Evolutionary conservation across 2,329 filamentous ascomycete species (phyloP).

Genomic region (Emericellopsis cladophorae): DNA sequence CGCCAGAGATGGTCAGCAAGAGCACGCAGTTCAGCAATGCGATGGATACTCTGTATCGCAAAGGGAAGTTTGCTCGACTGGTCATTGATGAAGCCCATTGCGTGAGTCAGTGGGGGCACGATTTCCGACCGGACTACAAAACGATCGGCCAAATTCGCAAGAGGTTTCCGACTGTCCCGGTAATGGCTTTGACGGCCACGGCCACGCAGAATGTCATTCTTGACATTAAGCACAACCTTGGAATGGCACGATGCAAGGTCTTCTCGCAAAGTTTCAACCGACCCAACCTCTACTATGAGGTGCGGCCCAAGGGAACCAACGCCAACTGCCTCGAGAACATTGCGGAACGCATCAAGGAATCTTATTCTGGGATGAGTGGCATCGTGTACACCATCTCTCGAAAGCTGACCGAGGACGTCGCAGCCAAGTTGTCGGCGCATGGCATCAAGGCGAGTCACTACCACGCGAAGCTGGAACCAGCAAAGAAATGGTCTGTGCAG

Average conservation of each 20-base stretch:
- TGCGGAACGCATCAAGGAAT: conserved; percentile 54
- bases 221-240: conserved; percentile 85
- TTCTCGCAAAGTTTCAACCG: conserved; percentile 94
- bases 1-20: conserved; percentile 90
- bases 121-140: conserved; percentile 95
- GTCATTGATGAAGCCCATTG: conserved; percentile 99
- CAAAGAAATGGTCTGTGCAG: conserved; percentile 61
- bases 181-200: conserved; percentile 93
- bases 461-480: conserved; percentile 63
- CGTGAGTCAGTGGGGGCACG: conserved; percentile 97
- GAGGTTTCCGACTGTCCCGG: conserved; percentile 65
- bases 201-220: conserved; percentile 86
- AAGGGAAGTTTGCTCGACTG: conserved; percentile 67
- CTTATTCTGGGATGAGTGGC: conserved; percentile 62
- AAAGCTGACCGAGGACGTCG: conserved; percentile 70
- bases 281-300: conserved; percentile 86
- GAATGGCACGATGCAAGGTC: conserved; percentile 63
- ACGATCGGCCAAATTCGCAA: conserved; percentile 61
- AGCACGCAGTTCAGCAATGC: conserved; percentile 55
- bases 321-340: conserved; percentile 31
- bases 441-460: conserved; percentile 71
- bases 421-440: conserved; percentile 50
- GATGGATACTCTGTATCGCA: conserved; percentile 55
- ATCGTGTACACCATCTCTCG: conserved; percentile 91
- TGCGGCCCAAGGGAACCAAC: conserved; percentile 57